These are phyloP conservation scores for Phialophora macrospora DNA, from an alignment of 2,329 filamentous ascomycete species.

Conservation along the genomic window DNA sequence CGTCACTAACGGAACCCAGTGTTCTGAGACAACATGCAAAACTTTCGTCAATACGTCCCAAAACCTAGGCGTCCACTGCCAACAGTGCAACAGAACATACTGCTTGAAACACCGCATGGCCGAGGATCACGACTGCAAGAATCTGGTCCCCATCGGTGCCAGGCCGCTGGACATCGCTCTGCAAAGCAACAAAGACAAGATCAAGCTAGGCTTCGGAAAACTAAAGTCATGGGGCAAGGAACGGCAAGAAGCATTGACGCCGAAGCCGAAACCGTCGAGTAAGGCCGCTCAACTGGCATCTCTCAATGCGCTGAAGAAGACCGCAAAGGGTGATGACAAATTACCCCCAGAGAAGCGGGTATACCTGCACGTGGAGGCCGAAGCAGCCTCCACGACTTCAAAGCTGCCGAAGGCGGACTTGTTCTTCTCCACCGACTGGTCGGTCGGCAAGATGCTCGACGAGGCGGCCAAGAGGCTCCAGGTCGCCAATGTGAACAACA, in stretches of 20 bases:
- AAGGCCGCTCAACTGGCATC: conserved; percentile 70
- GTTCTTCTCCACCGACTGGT: conserved; percentile 84
- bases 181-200: conserved; percentile 58
- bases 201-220: conserved; percentile 74
- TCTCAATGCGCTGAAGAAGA: conserved; percentile 79
- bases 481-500: conserved; percentile 55
- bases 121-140: conserved; percentile 82
- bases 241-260: conserved; percentile 70
- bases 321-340: conserved; percentile 87
- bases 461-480: conserved; percentile 50
- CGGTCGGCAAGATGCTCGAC: conserved; percentile 70
- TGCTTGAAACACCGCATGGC: conserved; percentile 58
- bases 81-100: conserved; percentile 56
- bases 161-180: conserved; percentile 41
- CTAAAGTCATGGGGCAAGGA: conserved; percentile 79
- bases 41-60: conserved; percentile 58
- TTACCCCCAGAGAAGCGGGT: conserved; percentile 81
- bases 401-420: conserved; percentile 83
- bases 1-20: conserved; percentile 60
- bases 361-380: conserved; percentile 88
- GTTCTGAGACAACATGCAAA: conserved; percentile 56
- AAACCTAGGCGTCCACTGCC: conserved; percentile 57
- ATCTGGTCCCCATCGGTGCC: conserved; percentile 67
- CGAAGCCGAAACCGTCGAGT: conserved; percentile 66
- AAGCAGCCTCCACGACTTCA: conserved; percentile 74